Evolutionary conservation across 129 eudicot species (phyloP).

Genomic region (Flaveria sonorensis): DNA sequence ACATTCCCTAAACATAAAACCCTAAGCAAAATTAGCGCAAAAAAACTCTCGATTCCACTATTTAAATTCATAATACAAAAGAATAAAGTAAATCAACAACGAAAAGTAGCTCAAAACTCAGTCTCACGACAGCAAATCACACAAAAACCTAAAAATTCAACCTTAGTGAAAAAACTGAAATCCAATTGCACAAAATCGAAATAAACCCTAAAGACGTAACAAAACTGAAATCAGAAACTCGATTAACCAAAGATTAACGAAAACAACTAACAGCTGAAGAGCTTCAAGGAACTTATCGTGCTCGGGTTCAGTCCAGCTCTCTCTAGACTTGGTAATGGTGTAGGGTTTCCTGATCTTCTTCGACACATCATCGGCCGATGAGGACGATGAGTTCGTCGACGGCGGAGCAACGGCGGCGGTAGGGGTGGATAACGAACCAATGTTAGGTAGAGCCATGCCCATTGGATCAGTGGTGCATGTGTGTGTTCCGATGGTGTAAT

Average conservation of each 20-base stretch:
- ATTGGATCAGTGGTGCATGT: slow-evolving; percentile 51
- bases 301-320: slow-evolving; percentile 97
- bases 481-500: slow-evolving; percentile 21
- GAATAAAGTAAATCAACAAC: not conserved
- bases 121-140: not conserved
- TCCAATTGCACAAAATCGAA: not conserved
- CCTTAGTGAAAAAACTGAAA: slow-evolving; percentile 7
- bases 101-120: not conserved
- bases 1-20: slow-evolving; percentile 25
- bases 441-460: slow-evolving; percentile 66
- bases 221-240: slow-evolving; percentile 34
- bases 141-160: not conserved
- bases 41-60: not conserved
- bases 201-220: slow-evolving; percentile 21
- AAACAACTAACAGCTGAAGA: slow-evolving; percentile 76
- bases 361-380: slow-evolving; percentile 54
- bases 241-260: not conserved
- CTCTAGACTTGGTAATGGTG: slow-evolving; percentile 93
- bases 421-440: slow-evolving; percentile 50
- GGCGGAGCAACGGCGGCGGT: slow-evolving; percentile 43
- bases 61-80: slow-evolving; percentile 11
- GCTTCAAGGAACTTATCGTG: slow-evolving; percentile 99
- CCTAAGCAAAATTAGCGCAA: slow-evolving; percentile 17
- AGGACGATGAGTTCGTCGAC: slow-evolving; percentile 26
- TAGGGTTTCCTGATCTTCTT: slow-evolving; percentile 89